These are phyloP conservation scores for Lathyrus sativus DNA, from an alignment of 306 rosid species.

Conservation along the genomic window DNA sequence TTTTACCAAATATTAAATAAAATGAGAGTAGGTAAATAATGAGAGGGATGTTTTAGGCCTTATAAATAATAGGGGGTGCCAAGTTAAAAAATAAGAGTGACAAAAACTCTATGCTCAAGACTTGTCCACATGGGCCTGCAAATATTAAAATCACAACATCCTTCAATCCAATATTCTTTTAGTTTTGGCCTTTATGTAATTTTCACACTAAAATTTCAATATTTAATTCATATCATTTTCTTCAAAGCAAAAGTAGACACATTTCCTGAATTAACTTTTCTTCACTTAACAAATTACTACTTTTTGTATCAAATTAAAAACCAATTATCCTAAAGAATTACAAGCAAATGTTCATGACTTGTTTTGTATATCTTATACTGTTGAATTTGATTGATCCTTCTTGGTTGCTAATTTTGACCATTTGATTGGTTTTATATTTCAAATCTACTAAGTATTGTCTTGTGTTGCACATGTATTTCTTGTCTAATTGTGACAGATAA, in stretches of 20 bases:
- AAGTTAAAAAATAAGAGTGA: no score
- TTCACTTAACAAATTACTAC: background rate
- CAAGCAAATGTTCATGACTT: background rate
- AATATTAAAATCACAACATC: no score
- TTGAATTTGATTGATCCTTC: background rate
- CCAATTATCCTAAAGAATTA: background rate
- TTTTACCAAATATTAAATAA: no score
- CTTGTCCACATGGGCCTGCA: no score
- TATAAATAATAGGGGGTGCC: no score
- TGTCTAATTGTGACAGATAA: background rate
- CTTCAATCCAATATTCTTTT: no score
- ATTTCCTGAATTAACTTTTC: background rate
- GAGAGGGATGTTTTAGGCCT: no score
- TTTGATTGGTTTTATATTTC: background rate
- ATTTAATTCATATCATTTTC: background rate
- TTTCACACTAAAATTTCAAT: background rate
- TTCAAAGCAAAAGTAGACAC: background rate
- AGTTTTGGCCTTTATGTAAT: background rate
- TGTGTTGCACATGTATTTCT: constrained; percentile 7
- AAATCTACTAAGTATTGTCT: background rate
- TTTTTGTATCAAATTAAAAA: background rate
- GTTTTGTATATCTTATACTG: background rate
- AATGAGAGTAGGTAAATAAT: no score
- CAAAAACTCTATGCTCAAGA: no score
- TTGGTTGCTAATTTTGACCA: background rate